Evolutionary conservation across 768 basidiomycete genomes (phyloP).

Genomic region (Imleria badia): DNA sequence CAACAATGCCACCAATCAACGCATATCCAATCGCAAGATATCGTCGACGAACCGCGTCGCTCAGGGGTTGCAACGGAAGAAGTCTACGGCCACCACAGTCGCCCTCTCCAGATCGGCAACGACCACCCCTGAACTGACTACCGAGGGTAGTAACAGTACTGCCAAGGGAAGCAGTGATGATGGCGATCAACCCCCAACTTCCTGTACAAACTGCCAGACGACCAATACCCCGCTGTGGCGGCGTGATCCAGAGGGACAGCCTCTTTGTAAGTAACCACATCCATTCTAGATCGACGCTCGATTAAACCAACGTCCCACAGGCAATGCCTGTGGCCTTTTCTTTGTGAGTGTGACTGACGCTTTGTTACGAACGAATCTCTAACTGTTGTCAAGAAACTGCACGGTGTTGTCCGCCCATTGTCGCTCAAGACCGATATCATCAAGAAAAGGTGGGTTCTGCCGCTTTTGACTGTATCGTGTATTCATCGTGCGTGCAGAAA

Average conservation of each 20-base stretch:
- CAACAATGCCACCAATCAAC: constrained; percentile 28
- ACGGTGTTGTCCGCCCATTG: constrained; percentile 90
- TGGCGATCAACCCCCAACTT: constrained; percentile 69
- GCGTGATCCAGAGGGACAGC: constrained; percentile 90
- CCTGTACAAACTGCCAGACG: constrained; percentile 94
- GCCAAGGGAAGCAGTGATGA: constrained; percentile 56
- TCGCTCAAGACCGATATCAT: constrained; percentile 97
- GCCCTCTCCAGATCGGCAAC: constrained; percentile 50
- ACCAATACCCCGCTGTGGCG: constrained; percentile 95
- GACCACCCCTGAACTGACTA: constrained; percentile 64
- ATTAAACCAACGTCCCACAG: constrained; percentile 36
- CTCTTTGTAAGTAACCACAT: constrained; percentile 62
- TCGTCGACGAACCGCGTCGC: constrained; percentile 61
- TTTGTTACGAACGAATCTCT: constrained; percentile 6
- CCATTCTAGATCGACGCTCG: constrained; percentile 6
- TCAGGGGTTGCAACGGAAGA: constrained; percentile 56
- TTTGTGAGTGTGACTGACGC: constrained; percentile 57
- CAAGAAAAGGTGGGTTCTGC: constrained; percentile 76
- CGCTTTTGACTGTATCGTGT: neutral
- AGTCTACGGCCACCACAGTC: constrained; percentile 34
- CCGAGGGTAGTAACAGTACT: constrained; percentile 29
- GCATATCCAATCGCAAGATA: constrained; percentile 53
- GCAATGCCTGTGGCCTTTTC: constrained; percentile 92
- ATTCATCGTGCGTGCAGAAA: constrained; percentile 48
- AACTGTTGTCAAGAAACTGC: constrained; percentile 71